Base-by-base conservation (phyloP, 2,329 filamentous ascomycete species). In the Fusarium pseudograminearum region DNA sequence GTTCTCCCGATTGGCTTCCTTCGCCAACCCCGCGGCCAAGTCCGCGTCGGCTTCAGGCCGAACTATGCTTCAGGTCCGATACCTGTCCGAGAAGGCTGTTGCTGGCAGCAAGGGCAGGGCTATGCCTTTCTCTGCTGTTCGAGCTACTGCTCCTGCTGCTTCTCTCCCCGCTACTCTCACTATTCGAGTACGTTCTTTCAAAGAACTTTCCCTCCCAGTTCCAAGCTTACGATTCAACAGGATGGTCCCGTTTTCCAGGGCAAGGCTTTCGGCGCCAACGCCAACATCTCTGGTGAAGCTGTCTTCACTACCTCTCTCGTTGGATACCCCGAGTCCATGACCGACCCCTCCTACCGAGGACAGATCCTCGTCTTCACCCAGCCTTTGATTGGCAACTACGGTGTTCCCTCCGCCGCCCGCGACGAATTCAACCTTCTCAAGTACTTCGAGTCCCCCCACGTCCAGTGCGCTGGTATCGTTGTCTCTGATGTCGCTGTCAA, bases 331-430 rank as follows among this genome's bases (percentile, higher is more conserved):
- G 96, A 99, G 85, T 98, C 92, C 48, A 90, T 95, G 86, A 94
- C 92, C 76, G 92, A 95, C 76, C 92, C 92, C 55, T 95, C 92
- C 22, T 95, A 95, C 84, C 91, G 92, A 73, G 92, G 96, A 73
- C 96, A 99, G 85, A 98, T 99, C 74, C 87, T 99, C 75, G 95
- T 98, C 82, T 98, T 98, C 86, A 99, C 96, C 72, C 94, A 98
- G 81, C 96, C 96, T 36, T 85, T 99, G 74, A 98, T 99, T 77
- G 96, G 96, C 78, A 99, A 99, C 87, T 99, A 99, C 80, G 96
- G 96, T 75, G 95, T 99, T 20, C 96, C 96, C 18, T 97, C 94
- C 33, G 89, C 86, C 70, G 87, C 90, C 76, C 91, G 93, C 71
- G 96, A 99, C 81, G 85, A 94, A 81, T 93, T 90, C 81, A 96